Evolutionary conservation across 78 protist species (phyloP).

Genomic region (Andalucia godoyi): DNA sequence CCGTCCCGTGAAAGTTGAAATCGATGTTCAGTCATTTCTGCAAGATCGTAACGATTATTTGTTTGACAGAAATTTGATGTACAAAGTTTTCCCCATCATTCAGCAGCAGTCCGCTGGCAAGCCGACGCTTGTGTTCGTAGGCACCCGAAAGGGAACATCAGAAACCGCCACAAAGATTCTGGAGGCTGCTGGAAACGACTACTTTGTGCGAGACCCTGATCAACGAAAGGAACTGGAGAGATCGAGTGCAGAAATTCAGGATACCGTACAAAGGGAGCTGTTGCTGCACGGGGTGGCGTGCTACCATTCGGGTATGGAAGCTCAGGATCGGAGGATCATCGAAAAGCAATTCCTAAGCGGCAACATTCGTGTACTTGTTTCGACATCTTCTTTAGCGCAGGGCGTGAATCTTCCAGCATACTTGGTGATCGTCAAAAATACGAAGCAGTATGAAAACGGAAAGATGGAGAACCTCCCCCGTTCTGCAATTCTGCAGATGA

Average conservation of each 20-base stretch:
- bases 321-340: conserved; percentile 1
- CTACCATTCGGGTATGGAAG: conserved; percentile 23
- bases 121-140: conserved; percentile 40
- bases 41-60: background rate
- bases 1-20: conserved; percentile 27
- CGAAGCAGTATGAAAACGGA: conserved; percentile 7
- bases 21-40: background rate
- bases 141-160: conserved; percentile 21
- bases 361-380: conserved; percentile 9
- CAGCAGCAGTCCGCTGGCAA: background rate
- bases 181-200: too few relatives aligned
- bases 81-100: conserved; percentile 13
- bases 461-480: background rate
- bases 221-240: too few relatives aligned
- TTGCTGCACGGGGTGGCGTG: conserved; percentile 26
- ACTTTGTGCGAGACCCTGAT: too few relatives aligned
- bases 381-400: conserved; percentile 39
- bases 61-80: conserved; percentile 29
- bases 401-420: conserved; percentile 60
- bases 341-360: conserved; percentile 6
- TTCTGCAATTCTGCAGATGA: conserved; percentile 6
- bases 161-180: conserved; percentile 6
- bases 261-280: too few relatives aligned
- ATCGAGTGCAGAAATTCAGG: too few relatives aligned
- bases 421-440: conserved; percentile 29